Percentiles rank a stretch among this genome's conserved stretches.
Conservation (phyloP, 176 grass and related monocot genomes). For the Thalia dealbata region DNA sequence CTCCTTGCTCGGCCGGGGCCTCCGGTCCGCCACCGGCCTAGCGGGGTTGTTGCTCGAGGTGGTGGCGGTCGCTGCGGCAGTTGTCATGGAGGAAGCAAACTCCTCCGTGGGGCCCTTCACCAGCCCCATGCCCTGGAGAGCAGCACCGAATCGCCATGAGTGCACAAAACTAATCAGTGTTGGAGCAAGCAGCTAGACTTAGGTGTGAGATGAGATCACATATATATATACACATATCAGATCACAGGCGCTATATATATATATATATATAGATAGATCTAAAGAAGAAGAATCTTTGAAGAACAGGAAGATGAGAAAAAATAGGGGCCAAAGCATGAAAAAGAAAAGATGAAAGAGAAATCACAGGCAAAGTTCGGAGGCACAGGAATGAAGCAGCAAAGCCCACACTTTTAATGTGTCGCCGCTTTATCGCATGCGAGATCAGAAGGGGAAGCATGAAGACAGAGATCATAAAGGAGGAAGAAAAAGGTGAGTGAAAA, state of each 20-base stretch:
- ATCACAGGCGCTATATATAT: neutral
- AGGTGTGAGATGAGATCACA: too few relatives aligned
- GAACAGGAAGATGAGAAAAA: neutral
- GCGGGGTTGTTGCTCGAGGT: neutral
- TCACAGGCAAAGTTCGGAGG: neutral
- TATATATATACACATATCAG: neutral
- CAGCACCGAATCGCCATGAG: slow-evolving; percentile 6
- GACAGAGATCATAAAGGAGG: slow-evolving; percentile 4
- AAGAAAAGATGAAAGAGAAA: slow-evolving; percentile 16
- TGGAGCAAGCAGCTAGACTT: neutral
- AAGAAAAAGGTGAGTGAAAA: neutral
- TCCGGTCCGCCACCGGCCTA: slow-evolving; percentile 26
- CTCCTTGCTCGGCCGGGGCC: slow-evolving; percentile 61
- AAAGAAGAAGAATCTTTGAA: neutral
- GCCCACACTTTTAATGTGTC: neutral
- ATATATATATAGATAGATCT: neutral
- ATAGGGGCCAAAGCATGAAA: neutral
- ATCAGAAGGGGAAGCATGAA: neutral
- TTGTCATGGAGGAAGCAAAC: neutral
- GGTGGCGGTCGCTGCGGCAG: neutral
- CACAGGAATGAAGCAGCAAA: slow-evolving; percentile 18
- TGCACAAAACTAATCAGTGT: neutral
- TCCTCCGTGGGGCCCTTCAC: slow-evolving; percentile 8
- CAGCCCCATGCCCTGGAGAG: slow-evolving; percentile 14
- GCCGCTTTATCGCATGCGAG: slow-evolving; percentile 18